Percentiles rank a stretch among this genome's conserved stretches.
Evolutionary conservation across 2,329 filamentous ascomycete genomes (phyloP).

Genomic region (Cryphonectria japonica): DNA sequence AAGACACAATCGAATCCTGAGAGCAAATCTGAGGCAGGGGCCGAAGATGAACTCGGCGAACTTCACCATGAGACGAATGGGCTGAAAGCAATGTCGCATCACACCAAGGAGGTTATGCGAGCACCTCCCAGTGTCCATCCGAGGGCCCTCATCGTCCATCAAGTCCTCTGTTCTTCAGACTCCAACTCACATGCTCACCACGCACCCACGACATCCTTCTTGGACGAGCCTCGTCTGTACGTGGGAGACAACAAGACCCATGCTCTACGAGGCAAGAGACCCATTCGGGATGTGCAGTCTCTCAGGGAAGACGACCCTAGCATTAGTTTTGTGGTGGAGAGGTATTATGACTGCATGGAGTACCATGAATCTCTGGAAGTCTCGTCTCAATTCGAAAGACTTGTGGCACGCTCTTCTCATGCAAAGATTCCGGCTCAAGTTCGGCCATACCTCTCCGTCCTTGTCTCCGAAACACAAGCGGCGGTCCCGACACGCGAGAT

Average conservation of each 20-base stretch:
- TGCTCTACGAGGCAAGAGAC: neutral
- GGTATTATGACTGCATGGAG: neutral
- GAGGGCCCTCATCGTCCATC: neutral
- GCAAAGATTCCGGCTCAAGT: neutral
- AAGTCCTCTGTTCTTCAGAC: neutral
- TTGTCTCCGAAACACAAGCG: neutral
- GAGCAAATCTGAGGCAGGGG: neutral
- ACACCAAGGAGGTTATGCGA: neutral
- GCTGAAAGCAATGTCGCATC: neutral
- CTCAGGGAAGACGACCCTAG: neutral
- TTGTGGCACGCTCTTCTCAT: neutral
- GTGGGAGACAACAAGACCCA: neutral
- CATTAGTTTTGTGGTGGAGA: neutral
- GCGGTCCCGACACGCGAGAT: neutral
- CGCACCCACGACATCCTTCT: neutral
- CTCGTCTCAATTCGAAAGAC: neutral
- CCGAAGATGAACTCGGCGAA: neutral
- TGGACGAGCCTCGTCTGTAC: constrained; percentile 1
- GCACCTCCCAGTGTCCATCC: neutral
- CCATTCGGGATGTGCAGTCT: neutral
- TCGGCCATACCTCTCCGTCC: neutral
- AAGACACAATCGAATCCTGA: neutral
- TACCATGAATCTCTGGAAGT: neutral
- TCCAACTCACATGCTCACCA: neutral
- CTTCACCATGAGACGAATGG: neutral